Conservation (phyloP, 345 rosid genomes). For the Carallia pectinifolia region DNA sequence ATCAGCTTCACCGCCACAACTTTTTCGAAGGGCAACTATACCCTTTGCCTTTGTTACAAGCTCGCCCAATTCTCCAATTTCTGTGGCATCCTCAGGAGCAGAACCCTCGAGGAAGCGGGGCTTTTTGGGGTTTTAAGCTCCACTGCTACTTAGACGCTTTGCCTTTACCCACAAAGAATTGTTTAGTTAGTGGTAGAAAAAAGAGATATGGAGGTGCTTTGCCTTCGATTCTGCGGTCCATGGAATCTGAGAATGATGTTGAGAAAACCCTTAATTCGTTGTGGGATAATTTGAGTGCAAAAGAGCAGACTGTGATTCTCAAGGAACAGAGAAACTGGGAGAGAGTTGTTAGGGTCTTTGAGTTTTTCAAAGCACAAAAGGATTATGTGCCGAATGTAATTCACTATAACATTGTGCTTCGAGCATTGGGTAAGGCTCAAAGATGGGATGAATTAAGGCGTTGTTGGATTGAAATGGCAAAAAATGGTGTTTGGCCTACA, state of each 20-base stretch:
- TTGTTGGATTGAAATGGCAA: slow-evolving; percentile 85
- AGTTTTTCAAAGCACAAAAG: slow-evolving; percentile 59
- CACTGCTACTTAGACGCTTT: slow-evolving; percentile 44
- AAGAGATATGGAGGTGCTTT: slow-evolving; percentile 53
- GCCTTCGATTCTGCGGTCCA: slow-evolving; percentile 61
- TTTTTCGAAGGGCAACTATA: not conserved
- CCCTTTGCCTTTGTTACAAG: slow-evolving; percentile 2
- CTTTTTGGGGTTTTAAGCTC: slow-evolving; percentile 46
- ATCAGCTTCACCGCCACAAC: slow-evolving; percentile 10
- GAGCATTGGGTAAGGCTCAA: slow-evolving; percentile 76
- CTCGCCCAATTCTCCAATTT: slow-evolving; percentile 4
- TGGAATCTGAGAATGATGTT: slow-evolving; percentile 51
- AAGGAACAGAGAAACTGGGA: slow-evolving; percentile 64
- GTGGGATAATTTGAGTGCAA: slow-evolving; percentile 58
- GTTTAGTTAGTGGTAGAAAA: slow-evolving; percentile 34
- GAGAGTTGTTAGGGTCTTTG: slow-evolving; percentile 59
- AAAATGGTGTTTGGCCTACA: slow-evolving; percentile 62
- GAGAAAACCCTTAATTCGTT: slow-evolving; percentile 51
- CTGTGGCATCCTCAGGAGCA: slow-evolving; percentile 15
- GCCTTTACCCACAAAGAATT: slow-evolving; percentile 34
- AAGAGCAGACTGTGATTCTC: slow-evolving; percentile 78
- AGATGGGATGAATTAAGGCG: slow-evolving; percentile 83
- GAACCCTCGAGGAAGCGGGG: slow-evolving; percentile 26
- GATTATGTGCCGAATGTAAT: slow-evolving; percentile 70
- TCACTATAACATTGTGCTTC: slow-evolving; percentile 79